These are phyloP conservation scores for Potentilla sterilis DNA, from an alignment of 306 rosid genomes.

Conservation along the genomic window DNA sequence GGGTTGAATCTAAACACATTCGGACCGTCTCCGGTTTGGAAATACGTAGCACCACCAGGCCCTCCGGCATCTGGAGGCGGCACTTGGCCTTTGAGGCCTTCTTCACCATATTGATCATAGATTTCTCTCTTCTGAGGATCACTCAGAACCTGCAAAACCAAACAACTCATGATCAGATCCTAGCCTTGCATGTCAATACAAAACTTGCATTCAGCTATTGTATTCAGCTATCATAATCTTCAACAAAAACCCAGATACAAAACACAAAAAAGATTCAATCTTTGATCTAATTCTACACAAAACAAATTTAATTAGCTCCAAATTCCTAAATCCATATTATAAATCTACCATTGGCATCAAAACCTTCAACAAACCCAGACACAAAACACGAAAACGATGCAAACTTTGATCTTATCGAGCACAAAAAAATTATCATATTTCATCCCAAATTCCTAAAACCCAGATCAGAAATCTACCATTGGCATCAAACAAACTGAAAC, in stretches of 20 bases:
- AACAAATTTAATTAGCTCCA: too few relatives aligned
- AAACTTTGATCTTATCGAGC: not conserved
- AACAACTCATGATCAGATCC: not conserved
- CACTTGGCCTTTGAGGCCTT: constrained; percentile 77
- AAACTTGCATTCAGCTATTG: not conserved
- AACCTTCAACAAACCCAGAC: too few relatives aligned
- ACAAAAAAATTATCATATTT: not conserved
- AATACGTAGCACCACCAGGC: constrained; percentile 61
- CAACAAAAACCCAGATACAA: not conserved
- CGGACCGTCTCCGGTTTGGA: constrained; percentile 70
- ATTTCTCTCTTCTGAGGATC: constrained; percentile 84
- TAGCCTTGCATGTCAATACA: not conserved
- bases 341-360: too few relatives aligned
- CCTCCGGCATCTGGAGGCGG: constrained; percentile 70
- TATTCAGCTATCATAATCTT: not conserved
- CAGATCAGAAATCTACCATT: not conserved
- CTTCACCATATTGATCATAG: constrained; percentile 90
- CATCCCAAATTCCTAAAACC: not conserved
- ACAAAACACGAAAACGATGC: too few relatives aligned
- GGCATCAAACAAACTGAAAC: not conserved
- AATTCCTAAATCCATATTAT: too few relatives aligned
- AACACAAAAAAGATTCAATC: not conserved
- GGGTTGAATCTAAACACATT: constrained; percentile 78
- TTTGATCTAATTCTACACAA: not conserved
- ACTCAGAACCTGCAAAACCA: constrained; percentile 61